Evolutionary conservation across 2,329 filamentous ascomycete species (phyloP).

Genomic region (Trichoderma polysporum): DNA sequence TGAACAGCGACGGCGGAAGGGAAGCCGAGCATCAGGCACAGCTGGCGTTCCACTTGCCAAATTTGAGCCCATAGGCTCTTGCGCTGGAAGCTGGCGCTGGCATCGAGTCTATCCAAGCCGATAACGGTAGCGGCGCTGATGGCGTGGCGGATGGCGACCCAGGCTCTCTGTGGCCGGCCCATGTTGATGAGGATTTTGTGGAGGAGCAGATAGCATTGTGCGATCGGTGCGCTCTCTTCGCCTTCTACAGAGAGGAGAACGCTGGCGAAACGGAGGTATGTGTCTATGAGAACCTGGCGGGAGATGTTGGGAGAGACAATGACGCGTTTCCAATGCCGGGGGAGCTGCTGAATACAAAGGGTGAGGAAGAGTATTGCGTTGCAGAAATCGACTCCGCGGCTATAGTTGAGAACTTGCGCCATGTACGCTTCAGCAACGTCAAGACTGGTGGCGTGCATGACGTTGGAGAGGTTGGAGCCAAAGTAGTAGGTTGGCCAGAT

Average conservation of each 20-base stretch:
- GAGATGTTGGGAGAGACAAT: slow-evolving; percentile 36
- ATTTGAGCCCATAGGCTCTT: slow-evolving; percentile 41
- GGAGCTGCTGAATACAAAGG: slow-evolving; percentile 43
- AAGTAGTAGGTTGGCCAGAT: slow-evolving; percentile 27
- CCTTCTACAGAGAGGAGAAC: slow-evolving; percentile 48
- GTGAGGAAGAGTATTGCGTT: slow-evolving; percentile 45
- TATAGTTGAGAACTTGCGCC: slow-evolving; percentile 34
- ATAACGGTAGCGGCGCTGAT: slow-evolving; percentile 53
- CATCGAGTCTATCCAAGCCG: slow-evolving; percentile 42
- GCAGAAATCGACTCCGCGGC: slow-evolving; percentile 33
- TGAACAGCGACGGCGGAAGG: slow-evolving; percentile 40
- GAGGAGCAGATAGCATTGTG: slow-evolving; percentile 52
- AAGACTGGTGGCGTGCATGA: slow-evolving; percentile 13
- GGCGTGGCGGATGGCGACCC: slow-evolving; percentile 51
- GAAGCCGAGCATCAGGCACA: slow-evolving; percentile 54
- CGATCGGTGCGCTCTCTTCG: slow-evolving; percentile 50
- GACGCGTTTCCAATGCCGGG: slow-evolving; percentile 33
- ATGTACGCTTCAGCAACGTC: slow-evolving; percentile 35
- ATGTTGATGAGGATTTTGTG: slow-evolving; percentile 55
- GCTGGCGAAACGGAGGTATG: slow-evolving; percentile 46
- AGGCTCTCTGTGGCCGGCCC: slow-evolving; percentile 54
- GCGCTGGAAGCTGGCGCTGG: slow-evolving; percentile 31
- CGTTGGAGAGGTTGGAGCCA: slow-evolving; percentile 1
- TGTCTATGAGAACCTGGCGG: slow-evolving; percentile 44
- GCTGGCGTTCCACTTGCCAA: slow-evolving; percentile 47